Evolutionary conservation across 2,329 filamentous ascomycete species (phyloP).

Genomic region (Penicillium italicum): DNA sequence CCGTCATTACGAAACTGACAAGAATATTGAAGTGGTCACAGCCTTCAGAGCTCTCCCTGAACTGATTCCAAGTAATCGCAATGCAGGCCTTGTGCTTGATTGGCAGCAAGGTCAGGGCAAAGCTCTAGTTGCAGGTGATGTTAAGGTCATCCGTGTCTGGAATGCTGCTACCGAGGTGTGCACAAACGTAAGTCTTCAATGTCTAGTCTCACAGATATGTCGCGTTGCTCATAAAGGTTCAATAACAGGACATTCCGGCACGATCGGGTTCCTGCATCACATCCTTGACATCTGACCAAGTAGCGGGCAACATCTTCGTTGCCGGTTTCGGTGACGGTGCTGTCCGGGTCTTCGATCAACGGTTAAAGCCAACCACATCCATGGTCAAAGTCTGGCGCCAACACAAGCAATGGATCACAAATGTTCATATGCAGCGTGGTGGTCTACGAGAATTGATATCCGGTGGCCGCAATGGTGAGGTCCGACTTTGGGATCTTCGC

Average conservation of each 20-base stretch:
- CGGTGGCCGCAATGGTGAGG: conserved; percentile 86
- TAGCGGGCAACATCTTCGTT: conserved; percentile 93
- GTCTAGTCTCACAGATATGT: neutral
- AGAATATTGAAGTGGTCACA: conserved; percentile 77
- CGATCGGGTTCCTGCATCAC: conserved; percentile 94
- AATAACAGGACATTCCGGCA: conserved; percentile 73
- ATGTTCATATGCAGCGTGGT: conserved; percentile 93
- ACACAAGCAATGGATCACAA: conserved; percentile 92
- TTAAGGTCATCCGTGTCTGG: conserved; percentile 94
- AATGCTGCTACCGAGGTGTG: conserved; percentile 91
- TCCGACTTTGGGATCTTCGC: conserved; percentile 93
- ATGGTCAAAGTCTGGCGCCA: conserved; percentile 98
- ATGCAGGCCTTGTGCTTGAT: conserved; percentile 93
- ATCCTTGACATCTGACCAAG: conserved; percentile 92
- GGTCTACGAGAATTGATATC: conserved; percentile 87
- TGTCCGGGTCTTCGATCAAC: conserved; percentile 88
- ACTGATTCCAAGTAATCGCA: conserved; percentile 88
- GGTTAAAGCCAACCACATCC: conserved; percentile 74
- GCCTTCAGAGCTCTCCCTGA: conserved; percentile 90
- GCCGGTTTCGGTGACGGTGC: conserved; percentile 96
- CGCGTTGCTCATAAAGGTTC: neutral
- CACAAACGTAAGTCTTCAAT: conserved; percentile 56
- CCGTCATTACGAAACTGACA: conserved; percentile 78
- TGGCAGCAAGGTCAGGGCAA: conserved; percentile 98
- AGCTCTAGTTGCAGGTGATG: conserved; percentile 91